Evolutionary conservation across 2,329 filamentous ascomycete genomes (phyloP).

Genomic region (Cordyceps cateniannulata): DNA sequence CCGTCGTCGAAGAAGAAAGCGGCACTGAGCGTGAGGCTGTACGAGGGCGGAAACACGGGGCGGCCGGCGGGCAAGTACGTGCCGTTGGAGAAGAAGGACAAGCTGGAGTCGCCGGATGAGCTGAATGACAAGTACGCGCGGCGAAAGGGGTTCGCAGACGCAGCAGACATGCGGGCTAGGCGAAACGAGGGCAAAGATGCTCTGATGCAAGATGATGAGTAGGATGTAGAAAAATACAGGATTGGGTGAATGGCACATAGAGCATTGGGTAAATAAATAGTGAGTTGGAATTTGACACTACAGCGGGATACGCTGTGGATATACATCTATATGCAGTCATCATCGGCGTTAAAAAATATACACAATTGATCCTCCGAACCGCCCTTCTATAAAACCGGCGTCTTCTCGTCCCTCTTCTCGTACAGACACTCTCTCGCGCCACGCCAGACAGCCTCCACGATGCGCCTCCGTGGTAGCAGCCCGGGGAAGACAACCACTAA

Average conservation of each 20-base stretch:
- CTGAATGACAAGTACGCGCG: conserved; percentile 57
- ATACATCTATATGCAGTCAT: neutral
- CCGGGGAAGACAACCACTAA: conserved; percentile 92
- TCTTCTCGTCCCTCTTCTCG: conserved; percentile 35
- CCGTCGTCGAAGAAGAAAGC: conserved; percentile 17
- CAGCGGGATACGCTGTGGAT: neutral
- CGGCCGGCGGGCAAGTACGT: conserved; percentile 47
- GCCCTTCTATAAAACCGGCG: conserved; percentile 14
- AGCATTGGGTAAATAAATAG: neutral
- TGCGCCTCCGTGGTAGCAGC: conserved; percentile 63
- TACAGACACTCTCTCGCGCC: conserved; percentile 78
- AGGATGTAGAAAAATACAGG: conserved; percentile 2
- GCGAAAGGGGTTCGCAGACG: conserved; percentile 49
- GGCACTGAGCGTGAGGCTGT: conserved; percentile 31
- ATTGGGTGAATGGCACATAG: neutral
- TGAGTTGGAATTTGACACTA: neutral
- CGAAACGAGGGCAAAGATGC: conserved; percentile 27
- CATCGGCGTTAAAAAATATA: neutral
- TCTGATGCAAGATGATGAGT: conserved; percentile 20
- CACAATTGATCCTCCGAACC: neutral
- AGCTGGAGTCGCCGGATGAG: conserved; percentile 44
- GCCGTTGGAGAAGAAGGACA: conserved; percentile 45
- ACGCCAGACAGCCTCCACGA: conserved; percentile 87
- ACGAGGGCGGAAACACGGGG: conserved; percentile 49
- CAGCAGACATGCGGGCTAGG: conserved; percentile 40